Evolutionary conservation across 164 flowering plant genomes (phyloP), one percentile per base, ranked within the genome.

Genomic region (Litsea cubeba): DNA sequence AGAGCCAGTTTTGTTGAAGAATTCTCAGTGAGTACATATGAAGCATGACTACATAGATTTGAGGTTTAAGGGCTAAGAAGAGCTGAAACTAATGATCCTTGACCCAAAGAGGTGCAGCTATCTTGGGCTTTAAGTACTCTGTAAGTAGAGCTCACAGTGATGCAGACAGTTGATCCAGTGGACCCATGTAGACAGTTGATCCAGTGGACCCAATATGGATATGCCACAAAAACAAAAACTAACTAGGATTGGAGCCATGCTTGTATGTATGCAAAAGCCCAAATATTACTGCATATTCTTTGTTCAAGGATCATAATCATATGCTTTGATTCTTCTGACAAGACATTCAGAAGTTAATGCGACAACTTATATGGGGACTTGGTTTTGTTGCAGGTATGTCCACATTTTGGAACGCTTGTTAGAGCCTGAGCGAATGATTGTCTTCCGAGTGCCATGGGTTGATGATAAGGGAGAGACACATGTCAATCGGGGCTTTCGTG

Each of bases 381-480:
- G 60, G n/a, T 30, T 50, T 10, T 83, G 58, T 85, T 84, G 76
- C 87, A 96, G 98, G 81, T 94, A 90, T 87, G 92, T 88, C 72
- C 91, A 86, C 80, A 90, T 93, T 73, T 85, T 96, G 90, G 99
- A 96, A 82, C 95, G 97, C 32, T 80, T 94, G 81, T 74, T 96
- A 79, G 99, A 96, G 82, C 98, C 99, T 66, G 99, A 96, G 82
- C 91, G 99, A 30, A 83, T 83, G 82, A 81, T 96, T 73, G 75
- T 94, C 32, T 96, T 96, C 75, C 91, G 98, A 85, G 98, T 96
- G 78, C 97, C 99, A 40, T 96, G 99, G 99, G 82, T 91, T 71
- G 99, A 96, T 84, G 99, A 96, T 78, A 87, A 94, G 78, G 97
- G 98, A 78, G 98, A 92, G 79, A 89, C 89, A 35, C 97, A 96